Evolutionary conservation across 345 rosid genomes (phyloP), one percentile per base, ranked within the genome.

Genomic region (Fremontodendron californicum): DNA sequence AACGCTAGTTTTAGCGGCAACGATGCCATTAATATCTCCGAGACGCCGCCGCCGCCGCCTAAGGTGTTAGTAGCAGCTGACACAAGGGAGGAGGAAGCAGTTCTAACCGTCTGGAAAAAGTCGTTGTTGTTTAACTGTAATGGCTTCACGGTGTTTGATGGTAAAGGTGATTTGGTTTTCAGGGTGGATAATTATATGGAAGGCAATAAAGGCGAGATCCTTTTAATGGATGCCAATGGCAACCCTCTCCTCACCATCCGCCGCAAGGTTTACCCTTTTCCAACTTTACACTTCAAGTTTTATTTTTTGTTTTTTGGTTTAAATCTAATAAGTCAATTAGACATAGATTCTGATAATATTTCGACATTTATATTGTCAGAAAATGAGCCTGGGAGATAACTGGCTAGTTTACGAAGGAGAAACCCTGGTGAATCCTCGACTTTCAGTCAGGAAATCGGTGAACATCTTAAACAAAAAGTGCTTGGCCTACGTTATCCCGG

Each of bases 331-430:
- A n/a, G 35, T 3, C 35, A 33, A 33, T 33, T 33, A 33, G 35
- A 3, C 3, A 33, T 33, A 33, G 27, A 7, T n/a, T 29, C 35
- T 33, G 3, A 33, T 3, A 33, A 33, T 33, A 33, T n/a, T 21
- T 31, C 35, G 13, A 60, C 7, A 40, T 54, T 51, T 27, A 2
- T 60, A 1, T 31, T 0, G 12, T 4, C 85, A 93, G 98, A 92
- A 85, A 84, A 49, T 91, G 83, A 91, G 98, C 71, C 54, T 93
- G 0, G 92, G 86, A 61, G 97, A 93, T 60, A 86, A 82, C 72
- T 93, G 99, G 99, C 82, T 87, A 80, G 90, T 96, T 39, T 96
- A 86, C 89, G 87, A 92, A 49, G 98, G 97, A 49, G 99, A 96
- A 79, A 82, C 87, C 18, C 71, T 80, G 51, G 85, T 60, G 54